These are phyloP conservation scores for Daphne laureola DNA, from an alignment of 441 rosid species.

Conservation along the genomic window DNA sequence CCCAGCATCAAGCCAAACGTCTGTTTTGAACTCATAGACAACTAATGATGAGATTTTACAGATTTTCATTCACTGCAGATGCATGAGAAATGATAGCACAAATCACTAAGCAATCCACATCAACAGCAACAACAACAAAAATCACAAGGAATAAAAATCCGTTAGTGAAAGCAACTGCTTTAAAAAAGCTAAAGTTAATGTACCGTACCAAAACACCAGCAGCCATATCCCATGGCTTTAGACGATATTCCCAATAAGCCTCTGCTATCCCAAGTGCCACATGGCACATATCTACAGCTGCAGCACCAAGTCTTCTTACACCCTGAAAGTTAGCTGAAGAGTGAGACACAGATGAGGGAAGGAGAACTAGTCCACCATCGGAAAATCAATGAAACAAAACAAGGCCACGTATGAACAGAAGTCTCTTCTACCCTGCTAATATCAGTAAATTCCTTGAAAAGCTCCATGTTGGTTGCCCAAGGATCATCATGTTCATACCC, in stretches of 20 bases:
- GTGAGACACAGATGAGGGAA: constrained; percentile 4
- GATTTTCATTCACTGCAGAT: too few relatives aligned
- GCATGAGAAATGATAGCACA: too few relatives aligned
- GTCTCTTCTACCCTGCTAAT: constrained; percentile 53
- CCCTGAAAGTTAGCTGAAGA: constrained; percentile 37
- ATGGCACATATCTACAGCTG: constrained; percentile 98
- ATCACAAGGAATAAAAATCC: too few relatives aligned
- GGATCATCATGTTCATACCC: constrained; percentile 95
- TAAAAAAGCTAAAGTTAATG: not conserved
- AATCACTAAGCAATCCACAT: too few relatives aligned
- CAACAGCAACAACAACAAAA: too few relatives aligned
- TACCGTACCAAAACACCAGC: constrained; percentile 85
- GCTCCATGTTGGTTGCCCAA: constrained; percentile 79
- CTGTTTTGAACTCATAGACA: too few relatives aligned
- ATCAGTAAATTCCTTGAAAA: constrained; percentile 94
- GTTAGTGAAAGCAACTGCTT: too few relatives aligned
- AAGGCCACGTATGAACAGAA: not conserved
- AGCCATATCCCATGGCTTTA: constrained; percentile 99
- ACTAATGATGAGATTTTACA: too few relatives aligned
- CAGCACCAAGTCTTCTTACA: constrained; percentile 96
- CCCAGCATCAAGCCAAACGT: too few relatives aligned
- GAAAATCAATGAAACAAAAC: too few relatives aligned
- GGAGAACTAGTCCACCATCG: not conserved
- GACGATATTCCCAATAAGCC: constrained; percentile 91
- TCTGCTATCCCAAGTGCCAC: constrained; percentile 88